Evolutionary conservation across 2,329 filamentous ascomycete species (phyloP), one percentile per base, ranked within the genome.

Genomic region (Nothophaeocryptopus gaeumannii): DNA sequence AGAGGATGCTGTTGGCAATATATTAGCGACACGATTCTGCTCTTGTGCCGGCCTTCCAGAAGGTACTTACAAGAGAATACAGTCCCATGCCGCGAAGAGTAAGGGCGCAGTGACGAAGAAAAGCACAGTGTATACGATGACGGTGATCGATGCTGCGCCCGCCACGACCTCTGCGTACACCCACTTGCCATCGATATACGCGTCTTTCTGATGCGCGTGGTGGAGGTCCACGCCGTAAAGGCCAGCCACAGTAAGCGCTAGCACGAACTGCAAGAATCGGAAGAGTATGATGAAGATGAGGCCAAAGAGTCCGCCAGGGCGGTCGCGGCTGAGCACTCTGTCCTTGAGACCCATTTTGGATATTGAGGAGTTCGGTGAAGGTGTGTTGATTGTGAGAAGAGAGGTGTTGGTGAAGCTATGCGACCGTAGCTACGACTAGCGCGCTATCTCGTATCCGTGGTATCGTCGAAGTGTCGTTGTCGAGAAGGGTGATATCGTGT

Each of bases 141-240:
- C 76, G 0, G 85, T 88, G 37, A 85, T 60, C 15, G 83, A 82
- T 0, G 82, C 81, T 36, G 93, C 70, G 5, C 76, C 78, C 20
- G 80, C 87, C 9, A 86, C 80, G 3, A 88, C 79, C 45, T 84
- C 81, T 1, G 89, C 90, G 70, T 85, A 96, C 68, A 89, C 83
- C 86, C 86, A 93, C 79, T 84, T 85, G 2, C 81, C 75, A 63
- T 88, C 80, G 2, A 73, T 68, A 54, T 80, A 77, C 35, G 73
- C 73, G 46, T 75, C 65, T 4, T 74, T 66, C 13, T 80, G 70
- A 33, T 72, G 66, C 1, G 82, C 80, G 15, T 70, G 69, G 53
- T 81, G 70, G 5, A 93, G 72, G 64, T 92, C 86, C 16, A 78
- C 71, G 32, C 83, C 87, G 58, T 93, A 96, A 14, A 96, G 80